These are phyloP conservation scores for Pneumocystis jirovecii DNA, from an alignment of 1,139 yeast species.

Conservation along the genomic window DNA sequence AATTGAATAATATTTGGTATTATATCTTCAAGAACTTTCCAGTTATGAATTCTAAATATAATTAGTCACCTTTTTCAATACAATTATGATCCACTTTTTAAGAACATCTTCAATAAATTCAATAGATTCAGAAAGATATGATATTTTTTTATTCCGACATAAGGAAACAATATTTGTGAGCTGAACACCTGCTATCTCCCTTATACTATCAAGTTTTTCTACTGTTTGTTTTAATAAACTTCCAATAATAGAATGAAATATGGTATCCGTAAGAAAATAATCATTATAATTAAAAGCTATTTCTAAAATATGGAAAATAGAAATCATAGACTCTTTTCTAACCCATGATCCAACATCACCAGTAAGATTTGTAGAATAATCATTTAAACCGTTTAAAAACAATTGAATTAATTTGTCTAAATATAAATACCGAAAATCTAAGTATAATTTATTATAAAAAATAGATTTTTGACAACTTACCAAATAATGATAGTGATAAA, in stretches of 20 bases:
- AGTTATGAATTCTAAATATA: neutral
- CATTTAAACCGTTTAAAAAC: constrained; percentile 19
- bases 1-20: neutral
- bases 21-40: neutral
- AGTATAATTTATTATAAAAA: no score
- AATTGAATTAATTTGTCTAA: constrained; percentile 3
- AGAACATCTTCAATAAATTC: neutral
- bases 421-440: neutral
- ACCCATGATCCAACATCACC: constrained; percentile 52
- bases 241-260: neutral
- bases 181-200: neutral
- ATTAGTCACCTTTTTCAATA: neutral
- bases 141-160: neutral
- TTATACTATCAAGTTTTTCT: constrained; percentile 7
- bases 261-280: neutral
- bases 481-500: neutral
- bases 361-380: constrained; percentile 25
- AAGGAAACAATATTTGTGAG: neutral
- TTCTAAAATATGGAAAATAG: constrained; percentile 22
- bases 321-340: constrained; percentile 35
- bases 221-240: constrained; percentile 6
- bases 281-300: constrained; percentile 20
- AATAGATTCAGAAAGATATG: neutral
- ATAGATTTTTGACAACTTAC: neutral
- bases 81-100: neutral